phyloP scores from a whole-genome alignment of 116 monocot genomes.

The Dioscorea cayenensis region DNA sequence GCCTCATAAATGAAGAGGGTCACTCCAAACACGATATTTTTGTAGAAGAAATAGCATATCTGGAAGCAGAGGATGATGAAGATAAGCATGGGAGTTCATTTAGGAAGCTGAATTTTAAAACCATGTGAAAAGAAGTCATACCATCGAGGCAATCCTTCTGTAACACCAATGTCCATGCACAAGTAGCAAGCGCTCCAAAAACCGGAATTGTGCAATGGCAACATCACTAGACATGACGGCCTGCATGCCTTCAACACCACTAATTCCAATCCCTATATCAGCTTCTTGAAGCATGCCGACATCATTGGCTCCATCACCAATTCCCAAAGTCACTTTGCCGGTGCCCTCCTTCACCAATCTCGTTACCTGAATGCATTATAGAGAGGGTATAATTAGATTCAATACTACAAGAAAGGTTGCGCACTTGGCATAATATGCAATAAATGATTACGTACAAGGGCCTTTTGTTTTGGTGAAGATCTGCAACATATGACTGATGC shows the following conservation, averaged over 20 bases:
- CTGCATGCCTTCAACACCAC: constrained; percentile 86
- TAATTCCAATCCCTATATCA: constrained; percentile 72
- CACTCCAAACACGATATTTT: constrained; percentile 63
- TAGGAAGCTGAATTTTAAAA: not conserved
- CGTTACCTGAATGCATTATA: constrained; percentile 38
- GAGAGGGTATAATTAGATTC: not conserved
- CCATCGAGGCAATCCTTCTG: constrained; percentile 68
- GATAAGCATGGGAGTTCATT: constrained; percentile 5
- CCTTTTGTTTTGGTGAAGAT: constrained; percentile 77
- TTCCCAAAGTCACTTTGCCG: constrained; percentile 52
- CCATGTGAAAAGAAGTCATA: constrained; percentile 7
- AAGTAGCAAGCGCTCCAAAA: constrained; percentile 58
- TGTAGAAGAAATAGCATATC: constrained; percentile 87
- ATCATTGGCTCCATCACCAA: constrained; percentile 79
- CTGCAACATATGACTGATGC: constrained; percentile 78
- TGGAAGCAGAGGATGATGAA: constrained; percentile 5
- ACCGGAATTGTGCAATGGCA: constrained; percentile 67
- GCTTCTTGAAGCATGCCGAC: constrained; percentile 90
- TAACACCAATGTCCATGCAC: constrained; percentile 85
- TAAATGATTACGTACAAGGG: constrained; percentile 36
- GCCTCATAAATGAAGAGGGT: constrained; percentile 66
- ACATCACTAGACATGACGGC: constrained; percentile 79
- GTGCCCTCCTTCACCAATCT: constrained; percentile 62
- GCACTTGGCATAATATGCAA: not conserved
- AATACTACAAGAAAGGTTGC: not conserved